Evolutionary conservation across 1,139 yeast species (phyloP), one percentile per base, ranked within the genome.

Genomic region (Suhomyces bolitotheri): DNA sequence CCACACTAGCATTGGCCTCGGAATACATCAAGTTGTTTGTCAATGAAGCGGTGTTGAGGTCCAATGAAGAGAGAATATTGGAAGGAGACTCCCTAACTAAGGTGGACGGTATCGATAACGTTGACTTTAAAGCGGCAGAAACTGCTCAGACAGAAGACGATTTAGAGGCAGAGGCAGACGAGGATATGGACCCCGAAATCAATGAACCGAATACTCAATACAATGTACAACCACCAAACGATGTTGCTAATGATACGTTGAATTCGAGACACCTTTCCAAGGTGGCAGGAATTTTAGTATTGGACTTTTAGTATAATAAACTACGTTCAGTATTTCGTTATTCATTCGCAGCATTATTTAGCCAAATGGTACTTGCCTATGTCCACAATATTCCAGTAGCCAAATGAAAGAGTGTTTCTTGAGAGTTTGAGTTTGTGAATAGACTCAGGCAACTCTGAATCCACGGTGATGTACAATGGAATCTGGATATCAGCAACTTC

Each of bases 1-100:
- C 68, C 22, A 66, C 83, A 0, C 52, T 81, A 4, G 68, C 70
- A 16, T 56, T 76, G 23, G 65, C 80, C 1, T 62, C 79, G 1
- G 82, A 77, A 46, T 82, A 82, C 47, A 65, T 81, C 28, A 66
- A 75, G 30, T 56, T 80, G 44, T 82, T 82, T 49, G 70, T 82
- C 10, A 67, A 74, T 37, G 89, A 82, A 55, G 87, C 88, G 0
- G 70, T 80, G 2, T 51, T 75, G 10, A 53, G 90, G 41, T 73
- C 89, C 2, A 72, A 80, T 39, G 85, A 80, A 42, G 74, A 65
- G 41, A 49, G 80, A 29, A 25, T 60, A 4, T 43, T 51, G 13
- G 73, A 69, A 35, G 64, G 59, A 1, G 59, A 55, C 19, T 40
- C 55, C 2, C 39, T 53, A 13, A 45, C 50, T 12, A 48, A 49